A percentile compares a stretch with the other conserved stretches of the same genome.
These are phyloP conservation scores for Rosa lucieae DNA, from an alignment of 306 rosid species.

Conservation along the genomic window DNA sequence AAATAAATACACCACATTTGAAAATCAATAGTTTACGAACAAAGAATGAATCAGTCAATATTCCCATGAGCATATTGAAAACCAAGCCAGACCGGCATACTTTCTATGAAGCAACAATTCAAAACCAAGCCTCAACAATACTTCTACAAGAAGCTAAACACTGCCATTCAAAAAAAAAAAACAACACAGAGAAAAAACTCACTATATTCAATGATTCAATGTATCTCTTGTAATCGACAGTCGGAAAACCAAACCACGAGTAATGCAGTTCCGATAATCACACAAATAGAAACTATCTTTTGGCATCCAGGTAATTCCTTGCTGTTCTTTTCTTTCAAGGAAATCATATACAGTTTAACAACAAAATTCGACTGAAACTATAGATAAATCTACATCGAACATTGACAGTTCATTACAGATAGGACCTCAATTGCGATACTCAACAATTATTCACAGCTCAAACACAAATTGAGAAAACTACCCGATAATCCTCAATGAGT, in stretches of 20 bases:
- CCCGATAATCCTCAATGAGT: neutral
- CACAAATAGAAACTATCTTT: neutral
- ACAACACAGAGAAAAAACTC: neutral
- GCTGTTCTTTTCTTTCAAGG: neutral
- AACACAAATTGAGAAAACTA: neutral
- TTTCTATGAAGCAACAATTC: neutral
- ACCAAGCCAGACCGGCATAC: neutral
- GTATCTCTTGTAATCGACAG: neutral
- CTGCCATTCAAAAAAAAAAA: no score
- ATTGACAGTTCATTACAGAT: neutral
- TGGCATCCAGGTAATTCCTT: neutral
- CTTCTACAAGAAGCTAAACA: neutral
- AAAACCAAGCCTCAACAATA: neutral
- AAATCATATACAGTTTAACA: neutral
- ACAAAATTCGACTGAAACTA: neutral
- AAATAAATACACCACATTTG: neutral
- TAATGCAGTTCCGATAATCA: neutral
- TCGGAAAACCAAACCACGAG: neutral
- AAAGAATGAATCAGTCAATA: neutral
- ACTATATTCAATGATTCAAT: neutral
- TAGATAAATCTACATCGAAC: neutral
- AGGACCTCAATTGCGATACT: neutral
- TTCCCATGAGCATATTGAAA: neutral
- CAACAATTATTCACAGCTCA: neutral
- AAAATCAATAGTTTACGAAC: neutral